Conservation (phyloP, 2,329 filamentous ascomycete genomes). For the Diaporthe caulivora region DNA sequence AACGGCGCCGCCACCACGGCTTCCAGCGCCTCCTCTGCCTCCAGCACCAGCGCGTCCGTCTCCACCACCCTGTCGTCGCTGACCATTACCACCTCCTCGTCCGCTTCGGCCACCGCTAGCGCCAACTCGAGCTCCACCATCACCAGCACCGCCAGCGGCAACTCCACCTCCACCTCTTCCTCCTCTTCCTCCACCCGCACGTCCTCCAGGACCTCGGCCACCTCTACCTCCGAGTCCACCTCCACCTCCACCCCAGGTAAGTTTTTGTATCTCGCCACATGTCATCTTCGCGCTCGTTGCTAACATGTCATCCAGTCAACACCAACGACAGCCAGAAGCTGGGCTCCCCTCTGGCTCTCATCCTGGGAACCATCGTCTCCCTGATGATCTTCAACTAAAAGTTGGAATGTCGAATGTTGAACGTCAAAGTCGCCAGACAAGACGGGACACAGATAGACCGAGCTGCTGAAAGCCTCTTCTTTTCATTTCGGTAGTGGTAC, state of each 20-base stretch:
- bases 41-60: constrained; percentile 35
- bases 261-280: neutral
- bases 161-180: constrained; percentile 34
- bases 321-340: constrained; percentile 53
- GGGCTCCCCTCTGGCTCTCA: constrained; percentile 55
- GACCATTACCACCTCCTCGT: constrained; percentile 40
- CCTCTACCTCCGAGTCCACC: constrained; percentile 41
- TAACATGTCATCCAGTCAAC: constrained; percentile 40
- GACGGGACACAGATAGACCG: neutral
- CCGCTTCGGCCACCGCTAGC: constrained; percentile 39
- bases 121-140: constrained; percentile 42
- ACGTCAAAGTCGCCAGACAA: neutral
- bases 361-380: constrained; percentile 54
- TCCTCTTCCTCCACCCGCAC: constrained; percentile 36
- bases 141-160: constrained; percentile 42
- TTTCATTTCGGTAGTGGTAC: constrained; percentile 24
- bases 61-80: constrained; percentile 32
- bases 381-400: constrained; percentile 58
- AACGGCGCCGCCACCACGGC: constrained; percentile 42
- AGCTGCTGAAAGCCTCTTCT: constrained; percentile 15
- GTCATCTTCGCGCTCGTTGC: neutral
- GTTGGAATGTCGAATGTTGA: neutral
- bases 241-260: constrained; percentile 43
- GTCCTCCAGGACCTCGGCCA: constrained; percentile 38
- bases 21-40: constrained; percentile 36